Evolutionary conservation across 345 rosid genomes (phyloP).

Genomic region (Syzygium aqueum): DNA sequence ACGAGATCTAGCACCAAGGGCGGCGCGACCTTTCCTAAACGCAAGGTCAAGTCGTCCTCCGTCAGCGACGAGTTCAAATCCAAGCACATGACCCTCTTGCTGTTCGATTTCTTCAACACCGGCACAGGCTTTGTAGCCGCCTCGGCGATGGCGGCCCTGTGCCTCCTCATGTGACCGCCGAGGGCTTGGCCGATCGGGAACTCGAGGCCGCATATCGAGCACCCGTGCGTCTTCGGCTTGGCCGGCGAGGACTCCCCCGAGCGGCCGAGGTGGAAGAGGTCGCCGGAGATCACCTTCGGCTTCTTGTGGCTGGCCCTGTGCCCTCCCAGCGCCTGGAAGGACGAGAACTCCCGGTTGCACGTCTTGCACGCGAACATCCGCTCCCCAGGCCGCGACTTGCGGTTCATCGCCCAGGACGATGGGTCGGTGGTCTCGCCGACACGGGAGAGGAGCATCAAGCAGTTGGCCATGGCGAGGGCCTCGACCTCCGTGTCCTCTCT

Average conservation of each 20-base stretch:
- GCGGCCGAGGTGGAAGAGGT: not conserved
- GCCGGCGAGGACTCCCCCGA: slow-evolving; percentile 16
- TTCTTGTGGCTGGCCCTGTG: slow-evolving; percentile 89
- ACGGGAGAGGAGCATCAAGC: slow-evolving; percentile 58
- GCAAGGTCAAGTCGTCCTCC: slow-evolving; percentile 54
- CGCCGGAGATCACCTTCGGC: slow-evolving; percentile 27
- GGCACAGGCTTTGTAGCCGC: slow-evolving; percentile 2
- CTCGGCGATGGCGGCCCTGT: slow-evolving; percentile 17
- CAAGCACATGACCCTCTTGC: slow-evolving; percentile 37
- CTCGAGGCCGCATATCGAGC: slow-evolving; percentile 81
- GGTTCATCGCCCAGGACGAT: too few relatives aligned
- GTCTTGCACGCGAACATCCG: slow-evolving; percentile 81
- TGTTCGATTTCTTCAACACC: slow-evolving; percentile 52
- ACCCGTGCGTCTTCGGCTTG: slow-evolving; percentile 66
- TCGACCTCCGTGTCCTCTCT: slow-evolving; percentile 20
- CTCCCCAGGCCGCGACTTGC: not conserved
- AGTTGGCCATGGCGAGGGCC: slow-evolving; percentile 33
- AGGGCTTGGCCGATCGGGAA: slow-evolving; percentile 83
- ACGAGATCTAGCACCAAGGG: not conserved
- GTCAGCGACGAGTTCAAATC: slow-evolving; percentile 65
- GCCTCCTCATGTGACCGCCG: slow-evolving; percentile 97
- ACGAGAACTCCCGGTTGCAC: slow-evolving; percentile 58
- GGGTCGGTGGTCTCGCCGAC: slow-evolving; percentile 22
- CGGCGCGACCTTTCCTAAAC: slow-evolving; percentile 32
- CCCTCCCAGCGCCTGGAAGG: slow-evolving; percentile 91